Evolutionary conservation across 495 filamentous ascomycete genomes (phyloP).

Genomic region (Aspergillus bridgeri): DNA sequence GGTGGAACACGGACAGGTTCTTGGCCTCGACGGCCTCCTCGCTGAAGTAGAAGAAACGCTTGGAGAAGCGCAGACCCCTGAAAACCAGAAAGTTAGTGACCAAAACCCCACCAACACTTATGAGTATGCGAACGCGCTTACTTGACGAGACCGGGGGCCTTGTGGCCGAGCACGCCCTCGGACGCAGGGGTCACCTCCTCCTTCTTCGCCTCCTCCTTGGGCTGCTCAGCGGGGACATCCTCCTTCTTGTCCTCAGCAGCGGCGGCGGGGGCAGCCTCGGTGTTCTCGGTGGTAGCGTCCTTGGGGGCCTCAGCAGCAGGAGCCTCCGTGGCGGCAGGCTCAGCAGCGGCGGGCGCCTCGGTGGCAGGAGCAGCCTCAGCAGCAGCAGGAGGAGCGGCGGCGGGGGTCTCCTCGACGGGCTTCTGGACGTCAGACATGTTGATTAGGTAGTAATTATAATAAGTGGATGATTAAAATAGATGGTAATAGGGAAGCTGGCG

Average conservation of each 20-base stretch:
- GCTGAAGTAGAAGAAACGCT: conserved; percentile 92
- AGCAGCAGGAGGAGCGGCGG: conserved; percentile 36
- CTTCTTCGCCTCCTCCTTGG: conserved; percentile 46
- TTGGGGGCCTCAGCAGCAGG: conserved; percentile 33
- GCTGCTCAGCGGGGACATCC: conserved; percentile 44
- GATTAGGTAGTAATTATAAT: conserved; percentile 35
- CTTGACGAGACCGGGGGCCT: conserved; percentile 88
- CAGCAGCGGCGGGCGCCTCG: conserved; percentile 29
- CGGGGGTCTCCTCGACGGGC: conserved; percentile 47
- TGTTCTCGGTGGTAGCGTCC: conserved; percentile 30
- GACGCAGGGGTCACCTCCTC: conserved; percentile 51
- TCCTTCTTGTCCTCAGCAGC: conserved; percentile 40
- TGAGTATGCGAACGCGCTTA: conserved; percentile 45
- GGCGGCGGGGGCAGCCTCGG: conserved; percentile 39
- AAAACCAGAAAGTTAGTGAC: conserved; percentile 16
- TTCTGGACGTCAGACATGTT: conserved; percentile 49
- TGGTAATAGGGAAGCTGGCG: conserved; percentile 21
- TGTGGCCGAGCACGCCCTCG: conserved; percentile 80
- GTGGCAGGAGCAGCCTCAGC: conserved; percentile 30
- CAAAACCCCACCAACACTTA: neutral
- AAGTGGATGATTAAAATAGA: conserved; percentile 20
- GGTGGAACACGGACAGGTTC: conserved; percentile 68
- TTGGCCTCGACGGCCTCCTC: conserved; percentile 74
- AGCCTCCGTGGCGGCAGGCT: conserved; percentile 32
- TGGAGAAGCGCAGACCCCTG: conserved; percentile 63